These are phyloP conservation scores for Spathaspora jeffriesii DNA, from an alignment of 1,139 yeast genomes.

Conservation along the genomic window DNA sequence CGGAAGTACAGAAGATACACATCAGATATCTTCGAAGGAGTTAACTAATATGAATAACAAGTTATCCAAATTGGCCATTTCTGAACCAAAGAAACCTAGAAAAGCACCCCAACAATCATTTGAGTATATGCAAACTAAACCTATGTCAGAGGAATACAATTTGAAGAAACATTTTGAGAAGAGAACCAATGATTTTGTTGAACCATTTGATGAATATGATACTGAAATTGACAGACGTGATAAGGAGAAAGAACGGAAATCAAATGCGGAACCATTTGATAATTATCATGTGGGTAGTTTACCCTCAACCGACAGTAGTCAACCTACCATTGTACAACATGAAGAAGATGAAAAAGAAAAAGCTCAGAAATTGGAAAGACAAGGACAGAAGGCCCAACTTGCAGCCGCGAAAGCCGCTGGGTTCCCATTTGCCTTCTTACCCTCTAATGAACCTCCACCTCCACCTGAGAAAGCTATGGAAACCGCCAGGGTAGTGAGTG, in stretches of 20 bases:
- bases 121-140: background rate
- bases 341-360: constrained; percentile 13
- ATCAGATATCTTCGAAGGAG: constrained; percentile 5
- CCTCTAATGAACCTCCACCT: constrained; percentile 16
- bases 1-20: constrained; percentile 11
- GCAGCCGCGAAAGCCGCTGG: constrained; percentile 20
- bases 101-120: constrained; percentile 11
- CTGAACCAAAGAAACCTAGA: constrained; percentile 9
- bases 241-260: background rate
- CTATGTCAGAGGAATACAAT: background rate
- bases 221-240: constrained; percentile 4
- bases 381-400: constrained; percentile 26
- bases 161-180: background rate
- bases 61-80: constrained; percentile 10
- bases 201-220: constrained; percentile 10
- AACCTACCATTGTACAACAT: constrained; percentile 3
- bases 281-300: constrained; percentile 18
- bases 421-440: constrained; percentile 16
- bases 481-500: constrained; percentile 4
- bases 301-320: background rate
- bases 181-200: constrained; percentile 4
- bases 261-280: constrained; percentile 28
- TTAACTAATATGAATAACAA: constrained; percentile 7
- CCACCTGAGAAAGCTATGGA: constrained; percentile 5
- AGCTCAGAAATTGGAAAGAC: constrained; percentile 16